Evolutionary conservation across 768 basidiomycete genomes (phyloP).

Genomic region (Russula sp.): DNA sequence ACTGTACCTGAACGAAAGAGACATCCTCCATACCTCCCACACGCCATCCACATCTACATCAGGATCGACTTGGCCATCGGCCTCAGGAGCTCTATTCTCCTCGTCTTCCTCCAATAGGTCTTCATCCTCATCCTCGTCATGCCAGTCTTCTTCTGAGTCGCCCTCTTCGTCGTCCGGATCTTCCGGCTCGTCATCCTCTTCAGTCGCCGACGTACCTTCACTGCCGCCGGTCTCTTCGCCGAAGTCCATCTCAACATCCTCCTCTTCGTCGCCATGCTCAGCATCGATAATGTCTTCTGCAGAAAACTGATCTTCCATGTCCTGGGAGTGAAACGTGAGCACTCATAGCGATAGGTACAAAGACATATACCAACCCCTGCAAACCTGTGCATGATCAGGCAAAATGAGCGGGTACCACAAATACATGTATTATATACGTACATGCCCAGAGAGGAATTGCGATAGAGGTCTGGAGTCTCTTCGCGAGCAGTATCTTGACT

Average conservation of each 20-base stretch:
- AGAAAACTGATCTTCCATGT: slow-evolving; percentile 76
- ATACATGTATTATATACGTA: slow-evolving; percentile 31
- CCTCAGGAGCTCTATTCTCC: slow-evolving; percentile 31
- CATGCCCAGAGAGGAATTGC: slow-evolving; percentile 96
- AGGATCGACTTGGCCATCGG: slow-evolving; percentile 33
- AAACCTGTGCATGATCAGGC: slow-evolving; percentile 37
- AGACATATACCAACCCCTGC: slow-evolving; percentile 57
- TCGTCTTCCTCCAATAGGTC: slow-evolving; percentile 39
- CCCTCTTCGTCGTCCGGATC: slow-evolving; percentile 53
- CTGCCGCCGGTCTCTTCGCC: slow-evolving; percentile 78
- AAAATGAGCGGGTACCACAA: not conserved
- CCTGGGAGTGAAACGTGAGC: slow-evolving; percentile 37
- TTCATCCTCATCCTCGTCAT: slow-evolving; percentile 59
- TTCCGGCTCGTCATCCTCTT: slow-evolving; percentile 60
- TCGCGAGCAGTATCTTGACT: slow-evolving; percentile 59
- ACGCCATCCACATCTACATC: slow-evolving; percentile 36
- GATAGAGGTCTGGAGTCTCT: slow-evolving; percentile 89
- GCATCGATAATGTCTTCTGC: slow-evolving; percentile 76
- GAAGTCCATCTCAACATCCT: slow-evolving; percentile 83
- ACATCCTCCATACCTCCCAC: slow-evolving; percentile 30
- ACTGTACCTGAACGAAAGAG: not conserved
- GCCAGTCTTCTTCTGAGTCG: slow-evolving; percentile 56
- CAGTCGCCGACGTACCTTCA: slow-evolving; percentile 71
- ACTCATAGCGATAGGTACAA: slow-evolving; percentile 7
- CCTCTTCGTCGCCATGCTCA: slow-evolving; percentile 72